Evolutionary conservation across 2,329 filamentous ascomycete species (phyloP).

Genomic region (Hypomyces perniciosus): DNA sequence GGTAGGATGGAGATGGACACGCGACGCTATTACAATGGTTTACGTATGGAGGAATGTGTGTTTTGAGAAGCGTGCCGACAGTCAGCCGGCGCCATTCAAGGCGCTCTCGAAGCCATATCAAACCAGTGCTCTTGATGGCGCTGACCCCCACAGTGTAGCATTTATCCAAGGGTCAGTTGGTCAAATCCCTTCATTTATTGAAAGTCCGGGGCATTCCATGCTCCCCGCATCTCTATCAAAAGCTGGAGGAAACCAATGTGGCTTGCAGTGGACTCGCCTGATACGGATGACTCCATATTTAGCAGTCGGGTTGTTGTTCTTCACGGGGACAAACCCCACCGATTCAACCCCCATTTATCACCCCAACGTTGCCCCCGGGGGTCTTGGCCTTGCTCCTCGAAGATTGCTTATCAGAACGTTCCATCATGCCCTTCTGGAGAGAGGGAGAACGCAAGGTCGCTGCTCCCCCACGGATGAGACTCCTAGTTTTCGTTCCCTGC

Average conservation of each 20-base stretch:
- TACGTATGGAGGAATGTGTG: too few species aligned
- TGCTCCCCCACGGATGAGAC: slow-evolving; percentile 5
- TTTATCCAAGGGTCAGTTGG: background rate
- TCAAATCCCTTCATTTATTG: too few species aligned
- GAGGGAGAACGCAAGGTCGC: background rate
- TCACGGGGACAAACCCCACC: slow-evolving; percentile 2
- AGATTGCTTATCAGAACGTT: slow-evolving; percentile 6
- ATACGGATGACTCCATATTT: background rate
- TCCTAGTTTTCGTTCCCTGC: background rate
- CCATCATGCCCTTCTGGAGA: slow-evolving; percentile 1
- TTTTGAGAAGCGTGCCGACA: too few species aligned
- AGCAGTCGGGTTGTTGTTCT: background rate
- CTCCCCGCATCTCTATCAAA: background rate
- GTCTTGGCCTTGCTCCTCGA: background rate
- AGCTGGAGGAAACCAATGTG: too few species aligned
- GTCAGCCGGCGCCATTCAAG: too few species aligned
- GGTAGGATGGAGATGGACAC: background rate
- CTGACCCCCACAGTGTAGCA: slow-evolving; percentile 5
- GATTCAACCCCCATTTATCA: slow-evolving; percentile 7
- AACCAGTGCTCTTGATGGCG: background rate
- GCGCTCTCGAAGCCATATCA: too few species aligned
- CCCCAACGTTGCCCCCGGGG: slow-evolving; percentile 8
- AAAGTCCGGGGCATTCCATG: too few species aligned
- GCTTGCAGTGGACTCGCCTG: too few species aligned
- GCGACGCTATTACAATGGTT: background rate